Percentiles rank a stretch among this genome's conserved stretches.
Conservation (phyloP, 2,329 filamentous ascomycete species). For the Fusarium globosum region DNA sequence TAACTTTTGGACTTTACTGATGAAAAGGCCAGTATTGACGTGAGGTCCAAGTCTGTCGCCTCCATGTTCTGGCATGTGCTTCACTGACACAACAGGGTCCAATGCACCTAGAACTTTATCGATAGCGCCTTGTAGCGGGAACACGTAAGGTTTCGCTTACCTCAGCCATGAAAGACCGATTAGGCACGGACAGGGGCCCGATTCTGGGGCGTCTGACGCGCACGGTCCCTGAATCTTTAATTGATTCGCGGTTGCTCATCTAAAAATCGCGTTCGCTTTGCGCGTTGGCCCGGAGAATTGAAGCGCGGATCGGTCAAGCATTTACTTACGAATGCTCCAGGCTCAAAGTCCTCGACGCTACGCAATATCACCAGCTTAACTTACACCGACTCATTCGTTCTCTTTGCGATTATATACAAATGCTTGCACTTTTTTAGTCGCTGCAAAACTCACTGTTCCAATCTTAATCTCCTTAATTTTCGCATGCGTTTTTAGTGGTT, state of each 20-base stretch:
- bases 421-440: background rate
- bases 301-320: conserved; percentile 36
- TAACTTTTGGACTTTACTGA: background rate
- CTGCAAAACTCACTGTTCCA: background rate
- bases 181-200: background rate
- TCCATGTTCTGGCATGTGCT: background rate
- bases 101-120: background rate
- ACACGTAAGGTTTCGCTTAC: conserved; percentile 12
- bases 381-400: background rate
- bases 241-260: conserved; percentile 38
- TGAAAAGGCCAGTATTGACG: background rate
- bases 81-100: conserved; percentile 3
- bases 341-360: conserved; percentile 25
- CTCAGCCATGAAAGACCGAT: conserved; percentile 2
- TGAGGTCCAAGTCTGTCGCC: background rate
- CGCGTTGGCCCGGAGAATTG: conserved; percentile 40
- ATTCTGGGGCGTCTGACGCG: background rate
- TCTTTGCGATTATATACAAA: background rate
- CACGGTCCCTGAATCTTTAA: conserved; percentile 43
- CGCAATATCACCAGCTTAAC: conserved; percentile 4
- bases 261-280: conserved; percentile 32
- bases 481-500: conserved; percentile 40
- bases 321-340: conserved; percentile 17
- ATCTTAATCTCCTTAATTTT: conserved; percentile 10
- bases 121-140: conserved; percentile 3